Evolutionary conservation across 2,329 filamentous ascomycete species (phyloP).

Genomic region (Claviceps cyperi): DNA sequence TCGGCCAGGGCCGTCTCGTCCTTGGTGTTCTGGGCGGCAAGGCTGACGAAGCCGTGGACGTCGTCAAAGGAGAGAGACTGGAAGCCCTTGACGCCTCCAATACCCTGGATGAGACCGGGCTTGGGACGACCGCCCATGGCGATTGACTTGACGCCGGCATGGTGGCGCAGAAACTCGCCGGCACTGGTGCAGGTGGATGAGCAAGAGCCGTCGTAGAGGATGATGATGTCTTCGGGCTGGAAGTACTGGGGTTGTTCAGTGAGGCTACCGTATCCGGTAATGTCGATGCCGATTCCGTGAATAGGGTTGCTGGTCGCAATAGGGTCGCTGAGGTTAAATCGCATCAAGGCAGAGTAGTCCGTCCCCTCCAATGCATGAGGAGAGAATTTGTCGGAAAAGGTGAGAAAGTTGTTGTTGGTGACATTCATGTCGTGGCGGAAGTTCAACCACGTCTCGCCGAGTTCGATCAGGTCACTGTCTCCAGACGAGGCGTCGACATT

Average conservation of each 20-base stretch:
- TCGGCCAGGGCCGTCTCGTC: constrained; percentile 13
- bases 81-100: constrained; percentile 38
- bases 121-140: constrained; percentile 36
- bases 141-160: constrained; percentile 36
- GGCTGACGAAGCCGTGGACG: constrained; percentile 14
- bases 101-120: constrained; percentile 34
- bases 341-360: constrained; percentile 36
- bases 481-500: constrained; percentile 30
- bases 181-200: constrained; percentile 44
- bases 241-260: constrained; percentile 34
- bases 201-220: constrained; percentile 46
- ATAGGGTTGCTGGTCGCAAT: constrained; percentile 20
- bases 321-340: constrained; percentile 34
- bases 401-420: constrained; percentile 34
- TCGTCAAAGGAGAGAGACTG: constrained; percentile 20
- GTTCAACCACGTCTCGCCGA: constrained; percentile 36
- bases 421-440: constrained; percentile 35
- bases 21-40: constrained; percentile 13
- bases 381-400: constrained; percentile 30
- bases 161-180: constrained; percentile 35
- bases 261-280: constrained; percentile 31
- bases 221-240: constrained; percentile 39
- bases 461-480: constrained; percentile 18
- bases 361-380: constrained; percentile 30
- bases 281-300: constrained; percentile 10